Conservation (phyloP, 2,329 filamentous ascomycete genomes). For the Aspergillus phoenicis region DNA sequence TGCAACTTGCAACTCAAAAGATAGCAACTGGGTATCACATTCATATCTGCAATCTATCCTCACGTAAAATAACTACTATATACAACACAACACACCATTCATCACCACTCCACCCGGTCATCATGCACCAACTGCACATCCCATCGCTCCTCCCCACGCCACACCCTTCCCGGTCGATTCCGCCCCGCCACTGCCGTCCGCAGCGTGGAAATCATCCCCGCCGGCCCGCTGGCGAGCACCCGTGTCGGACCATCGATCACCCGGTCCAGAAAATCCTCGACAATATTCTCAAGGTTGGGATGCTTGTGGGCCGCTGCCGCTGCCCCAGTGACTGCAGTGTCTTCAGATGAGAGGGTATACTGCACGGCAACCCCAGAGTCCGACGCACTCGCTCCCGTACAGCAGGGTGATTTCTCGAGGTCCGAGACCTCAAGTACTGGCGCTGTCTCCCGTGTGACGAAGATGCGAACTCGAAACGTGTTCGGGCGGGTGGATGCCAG, state of each 20-base stretch:
- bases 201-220: conserved; percentile 52
- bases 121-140: conserved; percentile 63
- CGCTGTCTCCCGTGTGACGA: conserved; percentile 57
- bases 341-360: conserved; percentile 9
- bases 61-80: no score
- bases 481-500: conserved; percentile 26
- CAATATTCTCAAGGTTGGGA: conserved; percentile 48
- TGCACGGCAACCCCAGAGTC: conserved; percentile 15
- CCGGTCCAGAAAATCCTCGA: conserved; percentile 49
- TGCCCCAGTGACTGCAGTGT: background rate
- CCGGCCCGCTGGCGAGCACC: conserved; percentile 64
- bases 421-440: background rate
- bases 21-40: no score
- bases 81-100: no score
- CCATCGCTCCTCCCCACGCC: conserved; percentile 59
- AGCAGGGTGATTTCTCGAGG: background rate
- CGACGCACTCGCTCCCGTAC: background rate
- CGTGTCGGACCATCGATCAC: conserved; percentile 54
- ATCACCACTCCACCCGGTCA: conserved; percentile 53
- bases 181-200: conserved; percentile 42
- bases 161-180: conserved; percentile 58
- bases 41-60: no score
- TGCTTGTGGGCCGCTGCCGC: conserved; percentile 15
- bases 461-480: conserved; percentile 58
- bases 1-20: no score